Conservation (phyloP, 768 basidiomycete species). For the Rhodotorula sphaerocarpa region DNA sequence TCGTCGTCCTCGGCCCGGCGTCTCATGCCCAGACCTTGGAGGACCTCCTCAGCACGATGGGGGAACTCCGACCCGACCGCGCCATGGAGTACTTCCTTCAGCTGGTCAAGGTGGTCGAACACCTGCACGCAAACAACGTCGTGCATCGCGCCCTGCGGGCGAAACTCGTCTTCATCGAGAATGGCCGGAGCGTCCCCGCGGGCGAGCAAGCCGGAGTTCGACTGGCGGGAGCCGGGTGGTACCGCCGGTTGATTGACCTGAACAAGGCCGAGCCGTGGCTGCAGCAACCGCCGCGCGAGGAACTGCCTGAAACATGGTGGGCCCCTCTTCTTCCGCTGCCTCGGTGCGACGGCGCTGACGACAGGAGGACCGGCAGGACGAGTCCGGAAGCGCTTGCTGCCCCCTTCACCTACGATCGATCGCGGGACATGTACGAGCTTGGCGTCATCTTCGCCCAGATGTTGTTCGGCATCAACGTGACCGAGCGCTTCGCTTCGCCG, state of each 20-base stretch:
- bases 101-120: constrained; percentile 26
- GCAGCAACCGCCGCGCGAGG: constrained; percentile 8
- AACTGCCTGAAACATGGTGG: constrained; percentile 28
- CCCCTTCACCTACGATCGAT: constrained; percentile 34
- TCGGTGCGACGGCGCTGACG: rapidly evolving
- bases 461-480: constrained; percentile 31
- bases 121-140: constrained; percentile 17
- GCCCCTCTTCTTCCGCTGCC: neutral
- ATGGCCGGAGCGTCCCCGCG: neutral
- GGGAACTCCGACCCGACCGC: constrained; percentile 32
- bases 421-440: constrained; percentile 37
- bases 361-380: constrained; percentile 1
- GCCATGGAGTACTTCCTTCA: constrained; percentile 23
- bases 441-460: constrained; percentile 35
- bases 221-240: constrained; percentile 27
- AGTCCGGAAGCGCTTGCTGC: constrained; percentile 32
- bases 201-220: constrained; percentile 8
- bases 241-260: constrained; percentile 26
- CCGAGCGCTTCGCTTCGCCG: constrained; percentile 17
- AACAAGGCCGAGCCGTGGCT: constrained; percentile 34
- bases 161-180: constrained; percentile 13
- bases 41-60: constrained; percentile 20
- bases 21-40: constrained; percentile 16
- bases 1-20: constrained; percentile 17
- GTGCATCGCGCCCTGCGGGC: constrained; percentile 25